Evolutionary conservation across 1,284 basidiomycete genomes (phyloP).

Genomic region (Leccinum variabile): DNA sequence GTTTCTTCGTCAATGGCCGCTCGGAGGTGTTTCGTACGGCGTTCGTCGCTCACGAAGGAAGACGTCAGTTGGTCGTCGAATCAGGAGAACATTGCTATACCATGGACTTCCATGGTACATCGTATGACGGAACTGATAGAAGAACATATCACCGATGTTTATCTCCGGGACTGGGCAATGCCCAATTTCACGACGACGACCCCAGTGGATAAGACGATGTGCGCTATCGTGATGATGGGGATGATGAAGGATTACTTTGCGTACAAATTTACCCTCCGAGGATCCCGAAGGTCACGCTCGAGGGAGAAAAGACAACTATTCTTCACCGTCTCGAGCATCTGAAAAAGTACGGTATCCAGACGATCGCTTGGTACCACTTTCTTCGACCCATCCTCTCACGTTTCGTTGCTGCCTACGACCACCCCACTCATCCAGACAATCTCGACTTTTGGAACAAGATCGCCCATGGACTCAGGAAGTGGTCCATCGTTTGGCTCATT

Average conservation of each 20-base stretch:
- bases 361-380: constrained; percentile 39
- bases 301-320: constrained; percentile 35
- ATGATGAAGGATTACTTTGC: constrained; percentile 43
- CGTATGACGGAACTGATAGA: constrained; percentile 39
- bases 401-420: constrained; percentile 40
- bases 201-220: constrained; percentile 39
- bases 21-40: constrained; percentile 39
- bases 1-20: constrained; percentile 45
- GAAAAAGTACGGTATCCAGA: constrained; percentile 38
- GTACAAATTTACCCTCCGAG: constrained; percentile 34
- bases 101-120: constrained; percentile 33
- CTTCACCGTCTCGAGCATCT: constrained; percentile 39
- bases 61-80: constrained; percentile 35
- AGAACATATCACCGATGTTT: constrained; percentile 38
- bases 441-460: constrained; percentile 42
- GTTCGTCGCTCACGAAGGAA: constrained; percentile 44
- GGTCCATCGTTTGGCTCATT: constrained; percentile 17
- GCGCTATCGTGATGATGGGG: constrained; percentile 47
- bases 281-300: constrained; percentile 49
- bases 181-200: constrained; percentile 52
- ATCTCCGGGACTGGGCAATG: constrained; percentile 42
- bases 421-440: constrained; percentile 30
- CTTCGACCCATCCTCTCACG: constrained; percentile 41
- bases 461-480: constrained; percentile 29
- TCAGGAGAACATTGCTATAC: constrained; percentile 29